Conservation (phyloP, 1,284 basidiomycete species). For the Macrocystidia cucumis region DNA sequence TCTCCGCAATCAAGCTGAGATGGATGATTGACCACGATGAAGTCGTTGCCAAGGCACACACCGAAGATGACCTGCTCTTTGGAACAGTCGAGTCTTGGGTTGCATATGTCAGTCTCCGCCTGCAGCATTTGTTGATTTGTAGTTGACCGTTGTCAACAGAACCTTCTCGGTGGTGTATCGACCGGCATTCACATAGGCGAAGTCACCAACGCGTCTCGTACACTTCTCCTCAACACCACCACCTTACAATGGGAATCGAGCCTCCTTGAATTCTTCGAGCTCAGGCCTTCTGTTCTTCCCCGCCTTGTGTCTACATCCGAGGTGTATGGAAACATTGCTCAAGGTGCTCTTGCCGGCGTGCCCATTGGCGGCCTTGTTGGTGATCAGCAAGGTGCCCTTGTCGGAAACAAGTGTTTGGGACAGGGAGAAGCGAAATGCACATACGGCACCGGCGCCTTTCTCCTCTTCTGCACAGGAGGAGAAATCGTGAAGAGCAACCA, state of each 20-base stretch:
- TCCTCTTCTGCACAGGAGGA: conserved; percentile 89
- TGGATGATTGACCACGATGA: conserved; percentile 94
- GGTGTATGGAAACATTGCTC: conserved; percentile 76
- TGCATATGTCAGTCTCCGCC: conserved; percentile 61
- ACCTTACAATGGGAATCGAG: conserved; percentile 81
- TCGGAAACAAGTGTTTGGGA: conserved; percentile 91
- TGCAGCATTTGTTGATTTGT: conserved; percentile 9
- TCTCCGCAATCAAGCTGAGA: conserved; percentile 91
- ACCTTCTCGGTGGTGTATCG: conserved; percentile 70
- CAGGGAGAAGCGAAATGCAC: conserved; percentile 91
- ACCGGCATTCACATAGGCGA: conserved; percentile 85
- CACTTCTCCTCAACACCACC: conserved; percentile 83
- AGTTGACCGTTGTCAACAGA: too few species aligned
- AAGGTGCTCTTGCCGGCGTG: conserved; percentile 68
- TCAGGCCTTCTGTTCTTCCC: conserved; percentile 77
- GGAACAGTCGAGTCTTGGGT: conserved; percentile 98
- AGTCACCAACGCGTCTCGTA: conserved; percentile 96
- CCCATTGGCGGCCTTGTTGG: conserved; percentile 90
- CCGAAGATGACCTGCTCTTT: conserved; percentile 78
- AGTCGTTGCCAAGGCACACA: conserved; percentile 78
- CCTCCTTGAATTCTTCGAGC: conserved; percentile 84
- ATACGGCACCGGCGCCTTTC: conserved; percentile 94
- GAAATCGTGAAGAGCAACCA: conserved; percentile 83
- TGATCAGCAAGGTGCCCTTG: conserved; percentile 94
- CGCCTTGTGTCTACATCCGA: conserved; percentile 89